Percentiles rank a stretch among this genome's conserved stretches.
These are phyloP conservation scores for Thermothelomyces thermophilus DNA, from an alignment of 2,329 filamentous ascomycete genomes.

Conservation along the genomic window DNA sequence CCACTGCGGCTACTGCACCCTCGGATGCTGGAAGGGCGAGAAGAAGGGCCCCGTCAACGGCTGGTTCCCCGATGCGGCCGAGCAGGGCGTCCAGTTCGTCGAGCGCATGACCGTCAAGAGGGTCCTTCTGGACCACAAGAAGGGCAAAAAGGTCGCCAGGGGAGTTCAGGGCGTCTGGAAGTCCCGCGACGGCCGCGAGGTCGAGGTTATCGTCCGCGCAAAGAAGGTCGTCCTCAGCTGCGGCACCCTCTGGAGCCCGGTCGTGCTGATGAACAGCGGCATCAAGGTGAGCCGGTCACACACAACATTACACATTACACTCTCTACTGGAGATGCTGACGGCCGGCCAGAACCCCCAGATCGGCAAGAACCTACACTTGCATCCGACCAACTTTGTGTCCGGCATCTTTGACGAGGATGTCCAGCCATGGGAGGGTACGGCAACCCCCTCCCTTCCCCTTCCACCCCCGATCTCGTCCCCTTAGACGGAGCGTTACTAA, in stretches of 20 bases:
- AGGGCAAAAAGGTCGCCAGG: slow-evolving; percentile 49
- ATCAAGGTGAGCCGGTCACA: slow-evolving; percentile 60
- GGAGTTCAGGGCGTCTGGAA: slow-evolving; percentile 73
- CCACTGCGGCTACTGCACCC: slow-evolving; percentile 60
- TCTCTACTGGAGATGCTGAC: too few relatives aligned
- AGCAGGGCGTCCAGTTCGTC: slow-evolving; percentile 71
- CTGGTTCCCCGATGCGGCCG: slow-evolving; percentile 73
- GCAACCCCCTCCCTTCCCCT: neutral
- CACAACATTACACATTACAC: too few relatives aligned
- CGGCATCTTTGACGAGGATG: slow-evolving; percentile 63
- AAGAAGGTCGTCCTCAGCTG: slow-evolving; percentile 74
- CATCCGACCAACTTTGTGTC: slow-evolving; percentile 62
- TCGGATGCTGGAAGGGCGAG: slow-evolving; percentile 57
- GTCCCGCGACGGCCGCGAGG: slow-evolving; percentile 58
- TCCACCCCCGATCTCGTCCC: too few relatives aligned
- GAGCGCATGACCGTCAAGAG: slow-evolving; percentile 72
- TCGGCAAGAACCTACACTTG: slow-evolving; percentile 74
- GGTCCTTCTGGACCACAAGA: slow-evolving; percentile 58
- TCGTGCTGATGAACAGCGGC: slow-evolving; percentile 71
- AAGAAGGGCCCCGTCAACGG: slow-evolving; percentile 74
- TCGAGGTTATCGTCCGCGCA: slow-evolving; percentile 65
- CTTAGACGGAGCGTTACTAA: neutral
- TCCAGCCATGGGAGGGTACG: slow-evolving; percentile 58
- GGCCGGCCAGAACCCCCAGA: slow-evolving; percentile 57
- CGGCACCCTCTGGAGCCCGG: slow-evolving; percentile 69